phyloP scores from a whole-genome alignment of 805 yeast genomes.

The Barnettozyma sucrosica region DNA sequence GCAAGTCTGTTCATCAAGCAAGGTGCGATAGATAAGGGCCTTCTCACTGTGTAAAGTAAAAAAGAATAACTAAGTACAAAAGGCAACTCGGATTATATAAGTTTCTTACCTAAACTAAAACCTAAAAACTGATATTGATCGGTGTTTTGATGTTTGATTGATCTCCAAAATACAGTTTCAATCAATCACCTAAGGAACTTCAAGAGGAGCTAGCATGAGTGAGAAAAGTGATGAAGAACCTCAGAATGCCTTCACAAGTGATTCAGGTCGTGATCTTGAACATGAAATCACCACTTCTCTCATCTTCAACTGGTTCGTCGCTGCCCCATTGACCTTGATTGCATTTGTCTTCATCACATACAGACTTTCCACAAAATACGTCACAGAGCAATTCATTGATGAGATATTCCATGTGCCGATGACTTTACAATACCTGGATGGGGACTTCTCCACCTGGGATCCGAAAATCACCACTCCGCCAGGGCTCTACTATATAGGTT shows the following conservation, averaged over 20 bases:
- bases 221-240: not conserved
- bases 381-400: conserved; percentile 43
- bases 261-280: conserved; percentile 19
- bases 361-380: conserved; percentile 24
- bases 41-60: no score
- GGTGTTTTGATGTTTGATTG: no score
- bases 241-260: not conserved
- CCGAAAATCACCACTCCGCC: conserved; percentile 95
- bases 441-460: conserved; percentile 69
- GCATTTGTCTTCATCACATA: conserved; percentile 25
- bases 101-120: not conserved
- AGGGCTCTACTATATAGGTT: conserved; percentile 62
- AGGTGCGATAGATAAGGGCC: no score
- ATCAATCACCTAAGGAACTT: not conserved
- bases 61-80: no score
- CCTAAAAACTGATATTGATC: no score
- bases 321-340: conserved; percentile 27
- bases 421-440: conserved; percentile 57
- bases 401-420: conserved; percentile 86
- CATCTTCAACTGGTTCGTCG: conserved; percentile 29
- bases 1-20: not conserved
- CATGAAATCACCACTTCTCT: conserved; percentile 23
- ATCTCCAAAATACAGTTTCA: not conserved
- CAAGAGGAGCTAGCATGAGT: not conserved
- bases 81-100: no score